Evolutionary conservation across 2,329 filamentous ascomycete genomes (phyloP), one percentile per base, ranked within the genome.

Genomic region (Cryphonectria japonica): DNA sequence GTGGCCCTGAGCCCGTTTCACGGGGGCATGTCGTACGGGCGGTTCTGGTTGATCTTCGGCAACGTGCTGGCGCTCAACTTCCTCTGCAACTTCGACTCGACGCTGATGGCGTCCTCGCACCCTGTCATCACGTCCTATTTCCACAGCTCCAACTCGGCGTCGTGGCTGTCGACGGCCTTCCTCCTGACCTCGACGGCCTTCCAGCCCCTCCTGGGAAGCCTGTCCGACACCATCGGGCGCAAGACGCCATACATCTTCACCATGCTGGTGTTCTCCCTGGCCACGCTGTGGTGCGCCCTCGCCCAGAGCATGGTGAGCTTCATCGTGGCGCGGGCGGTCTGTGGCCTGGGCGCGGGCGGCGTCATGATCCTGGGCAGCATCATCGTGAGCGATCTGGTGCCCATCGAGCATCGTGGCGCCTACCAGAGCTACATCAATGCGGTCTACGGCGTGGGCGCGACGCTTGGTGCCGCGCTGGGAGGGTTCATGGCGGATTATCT

Each of bases 121-220:
- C 92, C 93, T 0, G 91, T 79, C 70, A 94, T 95, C 73, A 94
- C 92, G 0, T 94, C 92, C 0, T 89, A 95, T 79, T 95, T 95
- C 79, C 83, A 90, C 72, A 88, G 91, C 65, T 92, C 92, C 43
- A 94, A 95, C 79, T 89, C 89, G 63, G 93, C 93, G 3, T 94
- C 92, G 1, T 96, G 93, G 93, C 84, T 95, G 5, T 94, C 92
- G 1, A 95, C 93, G 0, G 89, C 92, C 0, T 95, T 94, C 74
- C 81, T 95, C 50, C 84, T 96, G 52, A 94, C 93, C 0, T 92
- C 89, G 4, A 94, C 92, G 1, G 89, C 91, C 34, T 91, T 93
- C 70, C 91, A 94, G 79, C 92, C 93, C 0, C 82, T 95, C 0
- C 88, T 93, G 74, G 93, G 92, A 3, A 87, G 93, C 2, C 78